phyloP scores from a whole-genome alignment of 2,329 filamentous ascomycete genomes.

The Trichoderma endophyticum region DNA sequence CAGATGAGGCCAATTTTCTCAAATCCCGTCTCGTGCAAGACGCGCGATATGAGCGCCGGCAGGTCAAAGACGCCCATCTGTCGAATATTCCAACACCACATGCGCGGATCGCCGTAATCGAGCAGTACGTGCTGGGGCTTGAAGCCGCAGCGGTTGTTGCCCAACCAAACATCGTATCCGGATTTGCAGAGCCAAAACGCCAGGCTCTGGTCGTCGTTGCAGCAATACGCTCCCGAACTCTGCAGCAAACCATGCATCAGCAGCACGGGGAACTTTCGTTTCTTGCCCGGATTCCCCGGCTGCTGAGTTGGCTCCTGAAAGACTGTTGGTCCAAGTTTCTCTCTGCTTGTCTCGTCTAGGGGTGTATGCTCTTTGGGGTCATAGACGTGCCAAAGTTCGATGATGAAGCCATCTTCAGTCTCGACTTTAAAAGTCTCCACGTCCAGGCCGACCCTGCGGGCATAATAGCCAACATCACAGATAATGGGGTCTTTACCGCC shows the following conservation, averaged over 20 bases:
- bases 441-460: slow-evolving; percentile 80
- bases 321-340: slow-evolving; percentile 55
- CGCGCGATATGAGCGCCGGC: slow-evolving; percentile 73
- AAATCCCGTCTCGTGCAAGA: slow-evolving; percentile 79
- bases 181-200: slow-evolving; percentile 91
- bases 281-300: slow-evolving; percentile 36
- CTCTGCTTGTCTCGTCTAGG: slow-evolving; percentile 46
- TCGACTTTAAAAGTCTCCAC: slow-evolving; percentile 80
- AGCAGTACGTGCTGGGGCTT: slow-evolving; percentile 71
- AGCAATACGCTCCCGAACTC: slow-evolving; percentile 82
- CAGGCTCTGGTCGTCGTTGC: slow-evolving; percentile 83
- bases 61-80: slow-evolving; percentile 92
- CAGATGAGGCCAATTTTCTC: slow-evolving; percentile 77
- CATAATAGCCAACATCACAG: slow-evolving; percentile 82
- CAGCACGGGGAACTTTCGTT: slow-evolving; percentile 74
- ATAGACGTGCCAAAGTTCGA: slow-evolving; percentile 85
- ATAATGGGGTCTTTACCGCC: slow-evolving; percentile 75
- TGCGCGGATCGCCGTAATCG: slow-evolving; percentile 72
- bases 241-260: slow-evolving; percentile 88
- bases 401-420: slow-evolving; percentile 90
- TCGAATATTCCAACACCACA: slow-evolving; percentile 96
- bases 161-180: slow-evolving; percentile 93
- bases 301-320: slow-evolving; percentile 49
- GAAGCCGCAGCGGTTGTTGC: slow-evolving; percentile 89
- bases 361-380: slow-evolving; percentile 71